Evolutionary conservation across 2,329 filamentous ascomycete species (phyloP).

Genomic region (Juglanconis sp.): DNA sequence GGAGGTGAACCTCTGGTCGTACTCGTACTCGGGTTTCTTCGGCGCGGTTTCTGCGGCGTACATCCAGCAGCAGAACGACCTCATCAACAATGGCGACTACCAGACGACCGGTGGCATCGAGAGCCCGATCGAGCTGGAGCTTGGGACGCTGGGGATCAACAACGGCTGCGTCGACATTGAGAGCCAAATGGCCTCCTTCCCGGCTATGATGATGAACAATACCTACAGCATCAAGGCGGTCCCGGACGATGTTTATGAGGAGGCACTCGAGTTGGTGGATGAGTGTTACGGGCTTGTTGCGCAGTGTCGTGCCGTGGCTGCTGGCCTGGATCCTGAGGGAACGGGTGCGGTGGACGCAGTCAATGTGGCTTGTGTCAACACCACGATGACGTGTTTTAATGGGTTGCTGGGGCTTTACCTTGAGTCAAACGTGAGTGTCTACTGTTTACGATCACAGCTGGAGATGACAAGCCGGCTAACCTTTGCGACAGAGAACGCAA

Average conservation of each 20-base stretch:
- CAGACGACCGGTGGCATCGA: slow-evolving; percentile 13
- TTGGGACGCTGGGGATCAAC: slow-evolving; percentile 26
- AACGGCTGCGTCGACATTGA: slow-evolving; percentile 26
- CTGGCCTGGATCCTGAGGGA: slow-evolving; percentile 42
- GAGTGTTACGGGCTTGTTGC: slow-evolving; percentile 15
- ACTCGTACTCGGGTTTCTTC: slow-evolving; percentile 29
- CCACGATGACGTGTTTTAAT: slow-evolving; percentile 7
- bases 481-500: slow-evolving; percentile 35
- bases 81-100: slow-evolving; percentile 19
- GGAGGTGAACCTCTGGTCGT: slow-evolving; percentile 49
- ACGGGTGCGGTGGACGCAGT: slow-evolving; percentile 14
- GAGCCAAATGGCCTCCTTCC: slow-evolving; percentile 21
- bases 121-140: slow-evolving; percentile 19
- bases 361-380: slow-evolving; percentile 13
- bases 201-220: slow-evolving; percentile 22
- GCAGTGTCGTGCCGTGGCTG: slow-evolving; percentile 20
- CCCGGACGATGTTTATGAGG: slow-evolving; percentile 13
- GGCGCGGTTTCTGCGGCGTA: slow-evolving; percentile 27
- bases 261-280: slow-evolving; percentile 9
- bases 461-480: too few species aligned
- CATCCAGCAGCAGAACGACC: slow-evolving; percentile 25
- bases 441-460: too few species aligned
- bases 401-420: slow-evolving; percentile 35
- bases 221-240: slow-evolving; percentile 19
- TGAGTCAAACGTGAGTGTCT: slow-evolving; percentile 26